Conservation (phyloP, 352 stramenopile genomes). For the Globisporangium sylvaticum region DNA sequence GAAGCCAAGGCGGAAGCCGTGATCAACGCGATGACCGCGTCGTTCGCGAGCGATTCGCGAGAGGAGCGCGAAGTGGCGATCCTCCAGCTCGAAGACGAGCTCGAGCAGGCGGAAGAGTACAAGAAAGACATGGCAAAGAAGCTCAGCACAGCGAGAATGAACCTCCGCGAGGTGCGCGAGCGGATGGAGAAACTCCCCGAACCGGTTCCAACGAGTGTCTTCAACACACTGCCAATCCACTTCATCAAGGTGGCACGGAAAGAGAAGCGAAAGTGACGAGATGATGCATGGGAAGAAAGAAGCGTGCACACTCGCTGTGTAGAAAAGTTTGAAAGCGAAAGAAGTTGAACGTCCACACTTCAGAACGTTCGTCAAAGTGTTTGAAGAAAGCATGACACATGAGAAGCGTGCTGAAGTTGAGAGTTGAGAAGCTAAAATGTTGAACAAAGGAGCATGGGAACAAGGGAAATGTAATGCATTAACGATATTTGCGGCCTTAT, state of each 20-base stretch:
- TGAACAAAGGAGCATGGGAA: too few species aligned
- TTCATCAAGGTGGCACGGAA: constrained; percentile 30
- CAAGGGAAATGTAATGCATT: too few species aligned
- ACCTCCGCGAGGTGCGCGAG: constrained; percentile 35
- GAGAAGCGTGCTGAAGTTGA: too few species aligned
- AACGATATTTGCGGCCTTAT: too few species aligned
- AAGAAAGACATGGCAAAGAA: constrained; percentile 44
- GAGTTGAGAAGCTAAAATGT: too few species aligned
- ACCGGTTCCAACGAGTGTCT: constrained; percentile 6
- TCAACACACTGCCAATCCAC: constrained; percentile 32
- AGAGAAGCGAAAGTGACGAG: constrained; percentile 6
- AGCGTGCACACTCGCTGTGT: too few species aligned
- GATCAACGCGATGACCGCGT: constrained; percentile 45
- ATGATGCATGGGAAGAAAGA: too few species aligned
- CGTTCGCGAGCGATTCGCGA: constrained; percentile 31
- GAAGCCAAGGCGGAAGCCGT: constrained; percentile 48
- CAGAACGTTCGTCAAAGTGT: too few species aligned
- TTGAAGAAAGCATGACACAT: too few species aligned
- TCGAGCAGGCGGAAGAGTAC: constrained; percentile 53
- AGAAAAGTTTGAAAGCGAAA: too few species aligned
- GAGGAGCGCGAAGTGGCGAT: constrained; percentile 40
- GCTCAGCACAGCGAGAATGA: constrained; percentile 21
- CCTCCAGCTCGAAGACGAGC: constrained; percentile 51
- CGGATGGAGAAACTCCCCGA: constrained; percentile 30
- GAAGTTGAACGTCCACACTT: too few species aligned